Conservation (phyloP, 805 yeast genomes). For the Starmerella bombicola region DNA sequence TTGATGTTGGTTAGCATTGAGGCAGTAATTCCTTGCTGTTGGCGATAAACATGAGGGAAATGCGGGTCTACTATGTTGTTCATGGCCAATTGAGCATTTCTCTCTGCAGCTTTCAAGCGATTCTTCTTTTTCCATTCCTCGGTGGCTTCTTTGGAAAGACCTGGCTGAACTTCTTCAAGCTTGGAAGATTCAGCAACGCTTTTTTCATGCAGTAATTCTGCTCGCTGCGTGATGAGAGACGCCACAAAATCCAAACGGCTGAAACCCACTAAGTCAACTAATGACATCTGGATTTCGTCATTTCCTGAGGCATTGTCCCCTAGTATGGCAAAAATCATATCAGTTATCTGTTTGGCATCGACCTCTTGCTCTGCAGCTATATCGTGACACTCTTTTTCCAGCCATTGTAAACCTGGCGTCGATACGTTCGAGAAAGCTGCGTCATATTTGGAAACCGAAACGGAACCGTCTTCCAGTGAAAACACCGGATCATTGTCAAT, state of each 20-base stretch:
- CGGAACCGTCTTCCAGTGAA: too few species aligned
- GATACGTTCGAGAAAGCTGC: too few species aligned
- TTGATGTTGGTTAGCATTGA: constrained; percentile 73
- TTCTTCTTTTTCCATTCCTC: constrained; percentile 16
- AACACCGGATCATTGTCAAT: constrained; percentile 19
- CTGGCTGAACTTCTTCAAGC: constrained; percentile 19
- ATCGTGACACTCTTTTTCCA: constrained; percentile 7
- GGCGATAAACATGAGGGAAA: constrained; percentile 80
- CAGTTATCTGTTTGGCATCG: constrained; percentile 10
- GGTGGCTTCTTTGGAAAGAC: constrained; percentile 13
- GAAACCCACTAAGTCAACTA: constrained; percentile 73
- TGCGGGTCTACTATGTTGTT: constrained; percentile 33
- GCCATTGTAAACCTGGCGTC: too few species aligned
- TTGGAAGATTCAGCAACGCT: not conserved
- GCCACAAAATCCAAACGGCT: constrained; percentile 75
- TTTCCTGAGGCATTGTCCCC: constrained; percentile 27
- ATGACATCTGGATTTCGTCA: constrained; percentile 53
- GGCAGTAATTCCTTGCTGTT: constrained; percentile 53
- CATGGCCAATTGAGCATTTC: constrained; percentile 21
- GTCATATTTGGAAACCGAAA: too few species aligned
- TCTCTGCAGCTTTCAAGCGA: constrained; percentile 14
- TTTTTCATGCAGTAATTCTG: constrained; percentile 1
- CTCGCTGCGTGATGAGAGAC: constrained; percentile 38
- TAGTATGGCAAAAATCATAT: constrained; percentile 7
- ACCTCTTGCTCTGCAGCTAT: constrained; percentile 11